Percentiles rank a stretch among this genome's conserved stretches.
These are phyloP conservation scores for Quercus lobata DNA, from an alignment of 331 rosid genomes.

Conservation along the genomic window DNA sequence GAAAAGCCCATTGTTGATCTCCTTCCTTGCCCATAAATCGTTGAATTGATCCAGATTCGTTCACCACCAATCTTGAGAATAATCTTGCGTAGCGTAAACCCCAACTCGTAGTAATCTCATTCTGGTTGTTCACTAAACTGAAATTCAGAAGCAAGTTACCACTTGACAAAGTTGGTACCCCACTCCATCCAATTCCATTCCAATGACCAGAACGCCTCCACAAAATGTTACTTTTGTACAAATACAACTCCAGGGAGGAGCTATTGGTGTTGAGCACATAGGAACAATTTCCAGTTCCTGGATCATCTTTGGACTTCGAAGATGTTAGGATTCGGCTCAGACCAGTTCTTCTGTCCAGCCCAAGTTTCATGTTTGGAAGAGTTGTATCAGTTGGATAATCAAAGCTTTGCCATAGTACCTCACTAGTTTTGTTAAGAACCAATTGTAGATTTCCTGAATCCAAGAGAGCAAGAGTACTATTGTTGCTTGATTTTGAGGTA, in stretches of 20 bases:
- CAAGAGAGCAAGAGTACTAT: no score
- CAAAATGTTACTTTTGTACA: conserved; percentile 15
- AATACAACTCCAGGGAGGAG: conserved; percentile 29
- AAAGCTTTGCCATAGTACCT: background rate
- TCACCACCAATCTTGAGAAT: background rate
- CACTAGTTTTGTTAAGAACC: background rate
- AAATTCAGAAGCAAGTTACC: background rate
- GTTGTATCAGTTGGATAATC: conserved; percentile 17
- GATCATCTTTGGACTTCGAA: conserved; percentile 54
- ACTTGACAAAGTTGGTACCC: background rate
- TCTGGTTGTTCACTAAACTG: background rate
- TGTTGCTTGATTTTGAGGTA: no score
- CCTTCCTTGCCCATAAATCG: fast-evolving
- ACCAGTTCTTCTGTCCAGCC: conserved; percentile 34
- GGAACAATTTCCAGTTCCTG: conserved; percentile 34
- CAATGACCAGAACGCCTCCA: conserved; percentile 26
- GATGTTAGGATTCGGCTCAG: conserved; percentile 41
- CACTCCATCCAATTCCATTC: conserved; percentile 21
- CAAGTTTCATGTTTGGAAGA: conserved; percentile 33
- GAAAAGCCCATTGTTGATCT: fast-evolving
- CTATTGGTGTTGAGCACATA: conserved; percentile 30
- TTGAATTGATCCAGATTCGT: background rate
- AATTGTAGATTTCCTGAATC: background rate
- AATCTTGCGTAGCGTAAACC: background rate
- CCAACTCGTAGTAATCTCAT: background rate